Conservation (phyloP, 106 monocot genomes). For the Phalaenopsis aphrodite region DNA sequence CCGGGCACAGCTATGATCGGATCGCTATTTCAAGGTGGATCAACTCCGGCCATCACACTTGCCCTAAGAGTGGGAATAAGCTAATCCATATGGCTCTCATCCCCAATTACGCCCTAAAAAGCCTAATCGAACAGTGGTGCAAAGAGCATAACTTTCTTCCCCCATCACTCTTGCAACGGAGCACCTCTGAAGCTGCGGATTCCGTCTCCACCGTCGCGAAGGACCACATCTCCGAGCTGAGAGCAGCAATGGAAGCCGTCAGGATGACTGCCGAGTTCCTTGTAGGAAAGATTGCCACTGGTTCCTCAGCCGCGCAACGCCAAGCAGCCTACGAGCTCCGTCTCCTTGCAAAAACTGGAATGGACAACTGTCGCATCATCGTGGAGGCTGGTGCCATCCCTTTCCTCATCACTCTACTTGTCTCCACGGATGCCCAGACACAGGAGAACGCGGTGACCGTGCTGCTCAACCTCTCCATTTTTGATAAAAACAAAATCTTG, state of each 20-base stretch:
- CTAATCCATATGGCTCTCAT: conserved; percentile 44
- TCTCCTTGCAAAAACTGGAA: conserved; percentile 35
- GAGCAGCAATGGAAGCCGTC: conserved; percentile 22
- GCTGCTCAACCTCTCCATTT: too few relatives aligned
- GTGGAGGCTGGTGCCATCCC: conserved; percentile 44
- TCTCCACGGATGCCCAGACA: conserved; percentile 23
- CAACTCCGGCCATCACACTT: conserved; percentile 38
- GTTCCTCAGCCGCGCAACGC: conserved; percentile 23
- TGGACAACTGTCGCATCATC: conserved; percentile 35
- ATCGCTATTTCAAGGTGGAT: conserved; percentile 15
- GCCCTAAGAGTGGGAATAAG: conserved; percentile 41
- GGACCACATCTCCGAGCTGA: conserved; percentile 29
- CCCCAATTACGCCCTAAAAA: conserved; percentile 39
- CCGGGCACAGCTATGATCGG: too few relatives aligned
- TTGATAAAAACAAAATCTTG: not conserved
- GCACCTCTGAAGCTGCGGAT: not conserved
- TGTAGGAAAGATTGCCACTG: conserved; percentile 38
- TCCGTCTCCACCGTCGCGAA: not conserved
- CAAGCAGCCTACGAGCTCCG: conserved; percentile 44
- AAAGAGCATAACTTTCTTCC: conserved; percentile 25
- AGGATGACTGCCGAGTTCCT: conserved; percentile 42
- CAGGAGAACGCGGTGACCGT: conserved; percentile 13
- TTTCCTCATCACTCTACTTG: conserved; percentile 27
- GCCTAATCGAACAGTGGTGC: conserved; percentile 40
- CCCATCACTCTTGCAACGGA: not conserved